phyloP scores from a whole-genome alignment of 2,329 filamentous ascomycete genomes.

The Epichloe scottii region DNA sequence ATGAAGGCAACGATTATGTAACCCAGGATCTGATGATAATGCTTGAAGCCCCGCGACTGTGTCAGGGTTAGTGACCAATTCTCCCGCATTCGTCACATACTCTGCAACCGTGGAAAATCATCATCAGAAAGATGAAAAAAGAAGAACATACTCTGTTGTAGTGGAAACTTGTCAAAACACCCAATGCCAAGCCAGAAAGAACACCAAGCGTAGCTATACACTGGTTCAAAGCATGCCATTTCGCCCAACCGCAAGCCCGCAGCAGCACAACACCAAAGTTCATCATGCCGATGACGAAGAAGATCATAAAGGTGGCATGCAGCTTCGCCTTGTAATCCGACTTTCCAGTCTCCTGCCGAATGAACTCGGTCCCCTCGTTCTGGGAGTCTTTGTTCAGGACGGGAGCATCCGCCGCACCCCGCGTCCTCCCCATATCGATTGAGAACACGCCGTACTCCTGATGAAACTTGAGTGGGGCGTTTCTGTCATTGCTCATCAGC shows the following conservation, averaged over 20 bases:
- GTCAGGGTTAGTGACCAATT: not conserved
- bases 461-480: constrained; percentile 38
- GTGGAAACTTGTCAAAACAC: constrained; percentile 36
- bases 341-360: constrained; percentile 18
- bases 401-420: constrained; percentile 30
- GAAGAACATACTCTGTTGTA: constrained; percentile 42
- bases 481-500: constrained; percentile 28
- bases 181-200: constrained; percentile 37
- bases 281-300: constrained; percentile 41
- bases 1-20: constrained; percentile 39
- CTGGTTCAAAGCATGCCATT: constrained; percentile 44
- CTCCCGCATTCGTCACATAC: not conserved
- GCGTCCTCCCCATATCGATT: constrained; percentile 41
- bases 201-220: constrained; percentile 33
- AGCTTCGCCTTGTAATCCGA: constrained; percentile 27
- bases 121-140: no score
- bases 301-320: constrained; percentile 41
- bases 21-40: constrained; percentile 46
- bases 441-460: constrained; percentile 39
- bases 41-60: constrained; percentile 39
- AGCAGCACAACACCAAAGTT: constrained; percentile 43
- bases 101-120: not conserved
- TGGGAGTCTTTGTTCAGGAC: constrained; percentile 21
- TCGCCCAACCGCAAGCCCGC: constrained; percentile 36
- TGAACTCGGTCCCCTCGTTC: constrained; percentile 23